These are phyloP conservation scores for Bruguiera sexangula DNA, from an alignment of 345 rosid species.

Conservation along the genomic window DNA sequence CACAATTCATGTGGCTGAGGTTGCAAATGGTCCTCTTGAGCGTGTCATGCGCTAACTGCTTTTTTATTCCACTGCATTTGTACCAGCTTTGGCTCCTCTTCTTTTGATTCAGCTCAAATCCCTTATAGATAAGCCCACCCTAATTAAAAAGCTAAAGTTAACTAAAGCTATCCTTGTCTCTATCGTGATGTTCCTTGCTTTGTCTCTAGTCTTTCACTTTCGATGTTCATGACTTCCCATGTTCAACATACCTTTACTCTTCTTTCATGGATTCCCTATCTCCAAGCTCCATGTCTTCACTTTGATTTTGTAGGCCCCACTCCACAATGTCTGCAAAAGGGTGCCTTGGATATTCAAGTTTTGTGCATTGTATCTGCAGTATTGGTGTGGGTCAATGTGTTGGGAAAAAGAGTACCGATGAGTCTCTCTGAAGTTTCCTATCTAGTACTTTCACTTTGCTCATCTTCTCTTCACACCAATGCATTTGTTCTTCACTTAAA, in stretches of 20 bases:
- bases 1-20: no score
- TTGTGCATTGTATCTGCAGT: conserved; percentile 16
- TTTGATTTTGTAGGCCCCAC: conserved; percentile 43
- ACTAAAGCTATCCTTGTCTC: conserved; percentile 47
- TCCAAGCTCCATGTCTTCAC: conserved; percentile 30
- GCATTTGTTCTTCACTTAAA: conserved; percentile 66
- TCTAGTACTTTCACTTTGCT: conserved; percentile 72
- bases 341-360: conserved; percentile 39
- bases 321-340: conserved; percentile 32
- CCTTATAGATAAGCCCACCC: conserved; percentile 27
- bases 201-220: conserved; percentile 42
- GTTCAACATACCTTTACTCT: conserved; percentile 21
- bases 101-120: conserved; percentile 32
- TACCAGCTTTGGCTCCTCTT: conserved; percentile 25
- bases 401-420: conserved; percentile 87
- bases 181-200: conserved; percentile 50
- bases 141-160: conserved; percentile 20
- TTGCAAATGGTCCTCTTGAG: not conserved
- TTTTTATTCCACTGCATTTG: conserved; percentile 27
- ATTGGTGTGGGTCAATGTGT: conserved; percentile 57
- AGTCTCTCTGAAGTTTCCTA: conserved; percentile 85
- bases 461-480: conserved; percentile 98
- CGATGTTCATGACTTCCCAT: conserved; percentile 16
- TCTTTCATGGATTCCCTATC: conserved; percentile 25
- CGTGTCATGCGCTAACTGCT: conserved; percentile 28